Conservation (phyloP, 495 filamentous ascomycete species). For the Cercophora newfieldiana region DNA sequence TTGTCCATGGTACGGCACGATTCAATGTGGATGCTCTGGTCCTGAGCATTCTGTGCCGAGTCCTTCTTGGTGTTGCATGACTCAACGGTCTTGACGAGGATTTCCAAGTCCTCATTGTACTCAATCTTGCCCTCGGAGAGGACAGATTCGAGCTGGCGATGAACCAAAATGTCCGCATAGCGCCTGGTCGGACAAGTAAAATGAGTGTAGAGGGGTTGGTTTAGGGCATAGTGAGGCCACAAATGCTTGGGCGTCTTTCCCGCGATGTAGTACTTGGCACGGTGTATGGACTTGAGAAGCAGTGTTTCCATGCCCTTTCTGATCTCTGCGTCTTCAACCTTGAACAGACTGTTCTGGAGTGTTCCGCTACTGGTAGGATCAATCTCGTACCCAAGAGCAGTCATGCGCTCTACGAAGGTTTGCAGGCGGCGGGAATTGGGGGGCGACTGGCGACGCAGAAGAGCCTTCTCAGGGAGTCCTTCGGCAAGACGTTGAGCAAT, state of each 20-base stretch:
- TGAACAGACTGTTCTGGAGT: slow-evolving; percentile 90
- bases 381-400: slow-evolving; percentile 80
- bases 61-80: slow-evolving; percentile 99
- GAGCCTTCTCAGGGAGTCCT: slow-evolving; percentile 85
- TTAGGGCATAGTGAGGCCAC: slow-evolving; percentile 85
- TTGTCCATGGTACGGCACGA: slow-evolving; percentile 93
- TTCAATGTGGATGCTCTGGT: slow-evolving; percentile 98
- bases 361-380: slow-evolving; percentile 87
- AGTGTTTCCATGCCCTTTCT: slow-evolving; percentile 98
- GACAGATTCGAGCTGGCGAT: slow-evolving; percentile 88
- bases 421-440: slow-evolving; percentile 87
- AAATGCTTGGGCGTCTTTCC: slow-evolving; percentile 70
- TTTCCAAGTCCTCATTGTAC: slow-evolving; percentile 86
- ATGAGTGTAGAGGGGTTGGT: slow-evolving; percentile 92
- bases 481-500: slow-evolving; percentile 80
- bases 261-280: slow-evolving; percentile 90
- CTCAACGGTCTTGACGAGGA: slow-evolving; percentile 87
- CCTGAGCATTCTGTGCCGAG: slow-evolving; percentile 93
- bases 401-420: slow-evolving; percentile 91
- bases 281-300: slow-evolving; percentile 88
- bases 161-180: slow-evolving; percentile 92
- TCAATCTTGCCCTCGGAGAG: slow-evolving; percentile 81
- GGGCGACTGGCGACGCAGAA: slow-evolving; percentile 80
- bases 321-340: slow-evolving; percentile 79
- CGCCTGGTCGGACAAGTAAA: slow-evolving; percentile 95